These are phyloP conservation scores for Starmera pachycereana DNA, from an alignment of 805 yeast species.

Conservation along the genomic window DNA sequence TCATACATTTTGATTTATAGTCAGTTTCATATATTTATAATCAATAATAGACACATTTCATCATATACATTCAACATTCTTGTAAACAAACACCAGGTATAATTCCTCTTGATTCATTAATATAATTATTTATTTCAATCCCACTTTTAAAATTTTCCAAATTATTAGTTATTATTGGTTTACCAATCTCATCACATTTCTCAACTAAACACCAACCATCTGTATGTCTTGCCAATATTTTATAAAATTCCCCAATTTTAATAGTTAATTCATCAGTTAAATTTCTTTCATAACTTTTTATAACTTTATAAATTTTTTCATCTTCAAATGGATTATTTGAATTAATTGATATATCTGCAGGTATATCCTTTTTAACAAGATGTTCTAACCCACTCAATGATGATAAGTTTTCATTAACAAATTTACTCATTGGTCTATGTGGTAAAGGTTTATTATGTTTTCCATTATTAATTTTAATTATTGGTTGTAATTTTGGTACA, in stretches of 20 bases:
- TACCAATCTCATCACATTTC: constrained; percentile 20
- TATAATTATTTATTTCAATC: constrained; percentile 10
- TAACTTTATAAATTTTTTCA: constrained; percentile 13
- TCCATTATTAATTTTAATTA: constrained; percentile 1
- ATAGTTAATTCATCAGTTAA: constrained; percentile 28
- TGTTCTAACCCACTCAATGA: background rate
- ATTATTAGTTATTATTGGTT: constrained; percentile 2
- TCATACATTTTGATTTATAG: too few species aligned
- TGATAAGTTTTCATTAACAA: background rate
- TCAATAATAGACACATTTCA: background rate
- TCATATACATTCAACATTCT: constrained; percentile 2
- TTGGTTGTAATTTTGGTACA: constrained; percentile 11
- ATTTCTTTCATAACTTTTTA: constrained; percentile 18
- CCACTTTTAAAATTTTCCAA: too few species aligned
- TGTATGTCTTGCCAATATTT: constrained; percentile 28
- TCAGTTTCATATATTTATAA: background rate
- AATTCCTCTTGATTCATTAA: constrained; percentile 29
- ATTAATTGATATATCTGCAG: constrained; percentile 5
- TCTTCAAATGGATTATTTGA: constrained; percentile 2
- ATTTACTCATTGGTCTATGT: constrained; percentile 3
- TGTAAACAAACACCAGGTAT: constrained; percentile 27
- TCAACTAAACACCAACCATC: constrained; percentile 37
- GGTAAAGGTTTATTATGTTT: constrained; percentile 15
- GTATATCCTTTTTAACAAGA: constrained; percentile 12
- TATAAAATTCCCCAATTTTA: constrained; percentile 21